Base-by-base conservation (phyloP, 2,329 filamentous ascomycete species). In the Aureobasidium melanogenum region DNA sequence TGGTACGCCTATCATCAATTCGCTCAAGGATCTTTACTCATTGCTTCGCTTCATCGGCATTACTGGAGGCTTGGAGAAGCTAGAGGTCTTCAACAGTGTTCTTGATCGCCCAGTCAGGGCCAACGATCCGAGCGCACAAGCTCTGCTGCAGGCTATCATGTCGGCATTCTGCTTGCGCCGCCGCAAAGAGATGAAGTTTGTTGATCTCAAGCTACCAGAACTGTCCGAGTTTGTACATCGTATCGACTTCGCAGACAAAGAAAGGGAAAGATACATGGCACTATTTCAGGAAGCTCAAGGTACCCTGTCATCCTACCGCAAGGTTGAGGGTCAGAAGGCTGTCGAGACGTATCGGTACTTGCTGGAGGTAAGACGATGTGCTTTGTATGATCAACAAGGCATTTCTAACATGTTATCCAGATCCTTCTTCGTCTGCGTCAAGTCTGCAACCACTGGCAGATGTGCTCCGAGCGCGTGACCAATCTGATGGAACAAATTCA, bases 131-230 rank as follows among this genome's bases (percentile, higher is more conserved):
- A 76, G 79, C 36, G 70, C 70, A 1, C 85, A 84, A 51, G 73
- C 80, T 12, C 76, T 93, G 3, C 79, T 95, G 3, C 88, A 93
- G 69, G 81, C 84, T 5, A 79, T 96, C 47, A 92, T 96, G 84
- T 80, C 81, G n/a, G 85, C 88, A 19, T 82, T 96, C 50, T 94
- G 89, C 67, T 79, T 96, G 24, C 84, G 91, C 39, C 84, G 91
- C 39, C 88, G 86, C 72, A 96, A 96, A 71, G 87, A 93, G 61
- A 96, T 96, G 91, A 81, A 82, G 5, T 96, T 95, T 69, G 83
- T 96, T 57, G 89, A 96, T 66, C 77, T 96, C 22, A 88, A 85
- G 64, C 79, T 96, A 9, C 91, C 91, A 0, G 79, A 85, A 15
- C 85, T 95, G 68, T 87, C 85, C 0, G 90, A 93, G 69, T 91